These are phyloP conservation scores for Priceomyces medius DNA, from an alignment of 805 yeast species.

Conservation along the genomic window DNA sequence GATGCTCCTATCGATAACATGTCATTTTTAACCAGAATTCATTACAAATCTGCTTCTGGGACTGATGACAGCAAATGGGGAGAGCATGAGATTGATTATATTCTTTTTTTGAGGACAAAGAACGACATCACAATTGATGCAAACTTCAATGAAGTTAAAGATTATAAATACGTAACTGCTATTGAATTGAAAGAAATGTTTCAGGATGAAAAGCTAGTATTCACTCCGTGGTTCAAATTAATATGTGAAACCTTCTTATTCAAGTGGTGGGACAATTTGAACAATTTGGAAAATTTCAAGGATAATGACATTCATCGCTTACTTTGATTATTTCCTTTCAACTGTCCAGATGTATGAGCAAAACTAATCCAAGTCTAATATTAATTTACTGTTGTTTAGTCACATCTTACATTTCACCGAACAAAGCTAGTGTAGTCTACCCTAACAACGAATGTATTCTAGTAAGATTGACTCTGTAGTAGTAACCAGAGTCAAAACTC, in stretches of 20 bases:
- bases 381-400: too few species aligned
- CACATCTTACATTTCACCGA: too few species aligned
- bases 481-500: not conserved
- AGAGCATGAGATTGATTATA: slow-evolving; percentile 96
- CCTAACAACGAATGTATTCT: too few species aligned
- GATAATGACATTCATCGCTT: slow-evolving; percentile 51
- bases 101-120: slow-evolving; percentile 66
- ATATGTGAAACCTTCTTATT: slow-evolving; percentile 89
- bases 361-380: too few species aligned
- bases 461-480: not conserved
- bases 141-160: slow-evolving; percentile 77
- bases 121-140: slow-evolving; percentile 56
- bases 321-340: slow-evolving; percentile 38
- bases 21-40: slow-evolving; percentile 87
- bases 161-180: slow-evolving; percentile 68
- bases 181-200: slow-evolving; percentile 75
- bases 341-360: too few species aligned
- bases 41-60: slow-evolving; percentile 82
- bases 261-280: slow-evolving; percentile 88
- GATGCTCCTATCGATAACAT: slow-evolving; percentile 66
- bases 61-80: slow-evolving; percentile 81
- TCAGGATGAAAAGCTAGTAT: slow-evolving; percentile 57
- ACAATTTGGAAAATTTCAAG: slow-evolving; percentile 51
- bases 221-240: slow-evolving; percentile 98
- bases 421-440: too few species aligned